Evolutionary conservation across 2,329 filamentous ascomycete species (phyloP), one percentile per base, ranked within the genome.

Genomic region (Akanthomyces muscarius): DNA sequence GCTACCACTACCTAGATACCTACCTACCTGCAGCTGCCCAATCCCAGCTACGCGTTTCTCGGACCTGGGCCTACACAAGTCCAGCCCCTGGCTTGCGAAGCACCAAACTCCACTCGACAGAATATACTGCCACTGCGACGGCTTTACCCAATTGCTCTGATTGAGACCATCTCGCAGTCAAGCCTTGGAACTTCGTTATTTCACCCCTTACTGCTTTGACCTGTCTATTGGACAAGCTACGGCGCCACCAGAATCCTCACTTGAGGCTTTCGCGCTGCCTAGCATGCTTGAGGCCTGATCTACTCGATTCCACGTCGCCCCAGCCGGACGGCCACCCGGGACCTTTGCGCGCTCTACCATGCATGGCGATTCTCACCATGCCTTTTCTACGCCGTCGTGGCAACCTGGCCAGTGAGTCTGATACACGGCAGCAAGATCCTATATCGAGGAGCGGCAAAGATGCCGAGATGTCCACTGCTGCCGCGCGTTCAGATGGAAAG

Each of bases 341-440:
- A 52, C 30, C 45, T 59, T 61, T 42, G 38, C 61, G 52, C 41
- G 45, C 44, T 69, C 69, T 73, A 75, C 66, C 72, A 79, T 78
- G 76, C 57, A 61, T 55, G 76, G 66, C 72, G 71, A 69, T 71
- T 70, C 72, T 71, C 72, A 75, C 67, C 70, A 86, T 86, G 84
- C 83, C 84, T 70, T 84, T 86, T 69, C 77, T 86, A 76, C 84
- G 84, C 76, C 83, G 83, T 74, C 83, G 83, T 73, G 83, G 82
- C 77, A 83, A 81, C 70, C 77, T 80, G 78, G 82, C 80, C 76
- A 85, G 81, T 78, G 83, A 86, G 72, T 79, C 78, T 66, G 83
- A 86, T 67, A 84, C 83, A 77, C 81, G 82, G 72, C 81, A 81
- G 60, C 82, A 55, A 25, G 11, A 44, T 11, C 14, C 5, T 10